Conservation (phyloP, 2,329 filamentous ascomycete species). For the Chaetomium olivaceum region DNA sequence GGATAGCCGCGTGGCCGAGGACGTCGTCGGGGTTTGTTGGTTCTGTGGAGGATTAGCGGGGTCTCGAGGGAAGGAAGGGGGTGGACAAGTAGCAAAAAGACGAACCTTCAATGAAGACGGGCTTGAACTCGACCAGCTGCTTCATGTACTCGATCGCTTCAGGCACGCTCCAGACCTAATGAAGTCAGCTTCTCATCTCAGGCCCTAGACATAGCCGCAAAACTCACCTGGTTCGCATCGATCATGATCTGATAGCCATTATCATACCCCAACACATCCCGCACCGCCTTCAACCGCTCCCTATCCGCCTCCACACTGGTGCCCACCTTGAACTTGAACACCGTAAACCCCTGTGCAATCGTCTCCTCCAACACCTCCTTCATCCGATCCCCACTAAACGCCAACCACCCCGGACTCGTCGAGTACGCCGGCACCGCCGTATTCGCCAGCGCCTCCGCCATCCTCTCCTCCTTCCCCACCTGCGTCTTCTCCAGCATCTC, state of each 20-base stretch:
- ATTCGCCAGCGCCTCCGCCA: conserved; percentile 7
- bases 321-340: conserved; percentile 17
- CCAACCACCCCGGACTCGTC: conserved; percentile 15
- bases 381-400: conserved; percentile 12
- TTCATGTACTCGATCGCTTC: conserved; percentile 19
- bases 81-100: background rate
- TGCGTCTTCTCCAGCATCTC: conserved; percentile 2
- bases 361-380: conserved; percentile 11
- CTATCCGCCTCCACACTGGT: conserved; percentile 14
- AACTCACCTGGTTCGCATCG: conserved; percentile 16
- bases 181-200: background rate
- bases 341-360: conserved; percentile 13
- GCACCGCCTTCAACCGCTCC: conserved; percentile 6
- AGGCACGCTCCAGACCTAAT: conserved; percentile 13
- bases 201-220: background rate
- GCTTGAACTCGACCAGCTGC: conserved; percentile 15
- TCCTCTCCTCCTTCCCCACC: conserved; percentile 2
- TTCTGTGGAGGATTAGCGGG: background rate
- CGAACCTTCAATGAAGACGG: conserved; percentile 10
- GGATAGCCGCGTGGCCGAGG: conserved; percentile 16
- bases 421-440: conserved; percentile 12
- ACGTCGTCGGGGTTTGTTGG: conserved; percentile 17
- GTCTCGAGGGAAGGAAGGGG: background rate
- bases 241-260: conserved; percentile 17
- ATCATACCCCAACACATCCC: conserved; percentile 14